Evolutionary conservation across 441 rosid species (phyloP).

Genomic region (Melastoma candidum): DNA sequence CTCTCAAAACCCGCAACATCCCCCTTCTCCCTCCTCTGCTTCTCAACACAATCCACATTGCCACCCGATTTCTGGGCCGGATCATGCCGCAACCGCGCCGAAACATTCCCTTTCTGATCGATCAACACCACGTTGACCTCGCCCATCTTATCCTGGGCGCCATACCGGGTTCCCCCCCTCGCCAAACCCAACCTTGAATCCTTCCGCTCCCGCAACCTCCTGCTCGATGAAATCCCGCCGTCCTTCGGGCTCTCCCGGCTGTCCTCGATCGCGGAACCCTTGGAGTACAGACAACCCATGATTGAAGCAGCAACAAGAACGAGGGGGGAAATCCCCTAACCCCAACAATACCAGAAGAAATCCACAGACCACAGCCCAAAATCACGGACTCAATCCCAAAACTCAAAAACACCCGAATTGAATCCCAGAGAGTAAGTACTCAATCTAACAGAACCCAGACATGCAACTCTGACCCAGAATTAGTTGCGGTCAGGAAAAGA

Average conservation of each 20-base stretch:
- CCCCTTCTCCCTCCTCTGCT: slow-evolving; percentile 19
- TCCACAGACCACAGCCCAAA: too few relatives aligned
- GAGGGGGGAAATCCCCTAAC: not conserved
- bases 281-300: slow-evolving; percentile 84
- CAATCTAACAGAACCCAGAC: too few relatives aligned
- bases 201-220: slow-evolving; percentile 40
- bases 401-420: too few relatives aligned
- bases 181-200: slow-evolving; percentile 42
- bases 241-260: slow-evolving; percentile 33
- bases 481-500: too few relatives aligned
- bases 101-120: slow-evolving; percentile 41
- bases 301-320: not conserved
- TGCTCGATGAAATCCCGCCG: slow-evolving; percentile 32
- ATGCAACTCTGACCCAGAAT: too few relatives aligned
- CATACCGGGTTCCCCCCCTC: slow-evolving; percentile 39
- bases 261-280: slow-evolving; percentile 28
- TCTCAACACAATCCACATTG: slow-evolving; percentile 12
- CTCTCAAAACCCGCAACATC: slow-evolving; percentile 23
- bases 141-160: slow-evolving; percentile 30
- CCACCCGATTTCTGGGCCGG: slow-evolving; percentile 14
- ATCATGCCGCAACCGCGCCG: slow-evolving; percentile 28
- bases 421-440: too few relatives aligned
- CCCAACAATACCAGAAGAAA: slow-evolving; percentile 1
- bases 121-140: slow-evolving; percentile 41
- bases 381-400: too few relatives aligned